A percentile compares a stretch with the other conserved stretches of the same genome.
phyloP scores from a whole-genome alignment of 805 yeast species.

The Clavispora santaluciae region DNA sequence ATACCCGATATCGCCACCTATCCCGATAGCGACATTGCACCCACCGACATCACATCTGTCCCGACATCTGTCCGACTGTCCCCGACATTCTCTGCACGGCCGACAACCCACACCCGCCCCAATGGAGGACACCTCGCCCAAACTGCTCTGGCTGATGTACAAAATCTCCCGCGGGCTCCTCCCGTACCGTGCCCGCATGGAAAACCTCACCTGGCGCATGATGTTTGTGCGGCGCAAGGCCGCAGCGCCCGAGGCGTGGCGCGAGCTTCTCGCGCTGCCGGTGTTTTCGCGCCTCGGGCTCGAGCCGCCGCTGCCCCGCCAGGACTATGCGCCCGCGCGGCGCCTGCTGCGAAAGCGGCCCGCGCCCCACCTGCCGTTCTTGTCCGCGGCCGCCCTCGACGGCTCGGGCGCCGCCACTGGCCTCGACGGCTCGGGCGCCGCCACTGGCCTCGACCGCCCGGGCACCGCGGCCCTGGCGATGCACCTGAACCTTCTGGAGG shows the following conservation, averaged over 20 bases:
- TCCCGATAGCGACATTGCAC: too few species aligned
- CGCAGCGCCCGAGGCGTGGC: constrained; percentile 5
- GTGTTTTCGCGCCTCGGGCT: constrained; percentile 5
- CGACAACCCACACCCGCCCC: background rate
- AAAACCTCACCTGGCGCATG: constrained; percentile 84
- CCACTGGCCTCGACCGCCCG: background rate
- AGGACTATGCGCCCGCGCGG: constrained; percentile 37
- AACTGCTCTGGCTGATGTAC: constrained; percentile 72
- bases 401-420: background rate
- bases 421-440: background rate
- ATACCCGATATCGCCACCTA: too few species aligned
- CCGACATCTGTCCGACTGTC: too few species aligned
- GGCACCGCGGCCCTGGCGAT: constrained; percentile 1
- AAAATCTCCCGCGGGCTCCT: constrained; percentile 66
- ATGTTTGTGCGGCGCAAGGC: constrained; percentile 46
- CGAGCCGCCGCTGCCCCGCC: constrained; percentile 4
- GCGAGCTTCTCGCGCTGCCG: constrained; percentile 6
- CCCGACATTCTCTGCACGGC: too few species aligned
- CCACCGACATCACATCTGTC: too few species aligned
- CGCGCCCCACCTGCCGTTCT: constrained; percentile 17
- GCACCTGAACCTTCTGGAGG: constrained; percentile 17
- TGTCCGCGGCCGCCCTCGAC: constrained; percentile 3
- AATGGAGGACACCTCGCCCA: constrained; percentile 16
- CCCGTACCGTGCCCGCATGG: constrained; percentile 74
- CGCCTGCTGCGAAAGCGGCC: constrained; percentile 13